Base-by-base conservation (phyloP, 192 early-diverging fungal genomes). In the Backusella tuberculispora region DNA sequence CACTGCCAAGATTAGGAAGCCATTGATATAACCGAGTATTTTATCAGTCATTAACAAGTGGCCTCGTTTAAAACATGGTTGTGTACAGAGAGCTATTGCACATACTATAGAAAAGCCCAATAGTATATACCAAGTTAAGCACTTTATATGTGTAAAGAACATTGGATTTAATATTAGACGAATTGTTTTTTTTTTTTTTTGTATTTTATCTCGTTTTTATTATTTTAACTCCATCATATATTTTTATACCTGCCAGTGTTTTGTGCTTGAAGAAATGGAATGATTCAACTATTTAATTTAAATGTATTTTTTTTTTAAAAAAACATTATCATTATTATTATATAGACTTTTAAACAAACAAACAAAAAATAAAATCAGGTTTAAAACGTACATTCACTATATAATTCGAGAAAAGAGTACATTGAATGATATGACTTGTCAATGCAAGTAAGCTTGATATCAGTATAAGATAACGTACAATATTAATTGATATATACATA, bases 391-490 rank as follows among this genome's bases (percentile, higher is more conserved):
- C 53, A 26, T 13, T 60, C 9, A 26, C 10, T 26, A 60, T 12
- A 26, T 60, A 60, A 24, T 17, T 60, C 12, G 53, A 60, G 12
- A 60, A 60, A 9, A 60, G 21, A 60, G 24, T 12, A 60, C 53
- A 60, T 60, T 60, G 53, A 3, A 60, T 24, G 7, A 60, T 60
- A 60, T 60, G 53, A 26, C 53, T 26, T 60, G 53, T 12, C 10
- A 60, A 26, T 26, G 53, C 53, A 12, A 60, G 26, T 26, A 60
- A 24, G n/a, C 53, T 60, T 60, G 53, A 60, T 26, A 60, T 3
- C 53, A 60, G 26, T 24, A 60, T 60, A 60, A 60, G 53, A 60
- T 60, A 60, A 12, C 53, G 53, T 26, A 60, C 53, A 60, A 60
- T 26, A 26, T 26, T 24, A 26, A 60, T 60, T 60, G 53, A 60